These are phyloP conservation scores for Streptanthus diversifolius DNA, from an alignment of 345 rosid genomes.

Conservation along the genomic window DNA sequence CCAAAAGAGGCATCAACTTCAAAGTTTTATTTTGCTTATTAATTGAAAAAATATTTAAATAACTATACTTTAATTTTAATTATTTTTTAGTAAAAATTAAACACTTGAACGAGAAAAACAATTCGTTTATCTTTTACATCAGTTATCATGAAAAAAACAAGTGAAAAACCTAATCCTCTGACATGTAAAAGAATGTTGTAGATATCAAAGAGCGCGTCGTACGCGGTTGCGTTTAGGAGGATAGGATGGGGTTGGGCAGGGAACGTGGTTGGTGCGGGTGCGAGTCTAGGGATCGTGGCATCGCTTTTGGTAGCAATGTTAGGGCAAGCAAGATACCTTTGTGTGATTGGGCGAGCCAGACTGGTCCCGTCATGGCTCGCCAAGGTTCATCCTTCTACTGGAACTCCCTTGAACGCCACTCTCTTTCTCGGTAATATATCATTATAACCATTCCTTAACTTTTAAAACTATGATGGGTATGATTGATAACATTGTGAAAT, in stretches of 20 bases:
- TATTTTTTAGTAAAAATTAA: neutral
- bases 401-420: conserved; percentile 92
- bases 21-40: neutral
- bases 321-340: conserved; percentile 95
- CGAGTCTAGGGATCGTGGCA: conserved; percentile 91
- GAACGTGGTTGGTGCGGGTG: conserved; percentile 89
- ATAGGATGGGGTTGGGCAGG: conserved; percentile 84
- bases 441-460: neutral
- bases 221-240: conserved; percentile 56
- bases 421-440: conserved; percentile 72
- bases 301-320: conserved; percentile 94
- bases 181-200: conserved; percentile 16
- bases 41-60: neutral
- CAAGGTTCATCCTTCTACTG: conserved; percentile 90
- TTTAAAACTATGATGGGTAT: neutral
- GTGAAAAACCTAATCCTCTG: neutral
- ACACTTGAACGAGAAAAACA: neutral
- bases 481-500: neutral
- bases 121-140: neutral
- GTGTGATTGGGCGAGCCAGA: conserved; percentile 85
- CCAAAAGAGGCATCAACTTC: neutral
- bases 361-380: conserved; percentile 87
- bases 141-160: neutral
- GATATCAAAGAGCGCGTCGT: conserved; percentile 63
- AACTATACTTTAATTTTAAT: neutral